Percentiles rank a stretch among this genome's conserved stretches.
Evolutionary conservation across 768 basidiomycete genomes (phyloP).

Genomic region (Trametes meyenii): DNA sequence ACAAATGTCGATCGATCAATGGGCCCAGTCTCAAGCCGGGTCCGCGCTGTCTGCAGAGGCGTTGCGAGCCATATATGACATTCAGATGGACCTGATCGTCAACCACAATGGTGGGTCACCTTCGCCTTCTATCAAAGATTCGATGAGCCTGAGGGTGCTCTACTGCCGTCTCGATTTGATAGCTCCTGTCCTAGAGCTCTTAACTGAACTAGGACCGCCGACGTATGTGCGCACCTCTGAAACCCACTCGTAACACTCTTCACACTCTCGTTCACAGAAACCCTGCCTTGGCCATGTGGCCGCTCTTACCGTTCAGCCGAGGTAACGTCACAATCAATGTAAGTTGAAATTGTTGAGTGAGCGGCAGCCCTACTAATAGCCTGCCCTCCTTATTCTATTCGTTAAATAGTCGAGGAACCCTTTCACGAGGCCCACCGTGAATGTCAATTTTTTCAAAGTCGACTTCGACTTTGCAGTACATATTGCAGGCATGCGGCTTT

Average conservation of each 20-base stretch:
- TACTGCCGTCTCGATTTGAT: background rate
- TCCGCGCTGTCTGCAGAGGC: slow-evolving; percentile 46
- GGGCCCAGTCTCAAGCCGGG: slow-evolving; percentile 47
- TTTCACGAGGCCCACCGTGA: slow-evolving; percentile 48
- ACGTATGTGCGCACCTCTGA: slow-evolving; percentile 34
- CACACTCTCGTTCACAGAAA: slow-evolving; percentile 32
- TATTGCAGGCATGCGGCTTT: slow-evolving; percentile 48
- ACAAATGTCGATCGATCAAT: slow-evolving; percentile 39
- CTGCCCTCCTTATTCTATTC: background rate
- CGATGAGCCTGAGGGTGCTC: background rate
- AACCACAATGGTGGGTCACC: slow-evolving; percentile 42
- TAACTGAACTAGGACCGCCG: slow-evolving; percentile 49
- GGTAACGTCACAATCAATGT: slow-evolving; percentile 52
- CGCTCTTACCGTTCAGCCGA: slow-evolving; percentile 56
- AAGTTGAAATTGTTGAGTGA: background rate
- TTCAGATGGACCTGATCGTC: slow-evolving; percentile 51
- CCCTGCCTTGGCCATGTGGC: slow-evolving; percentile 54
- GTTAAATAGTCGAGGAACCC: slow-evolving; percentile 45
- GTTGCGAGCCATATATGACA: slow-evolving; percentile 41
- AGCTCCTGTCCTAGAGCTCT: slow-evolving; percentile 52
- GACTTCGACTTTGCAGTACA: slow-evolving; percentile 54
- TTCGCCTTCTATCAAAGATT: background rate
- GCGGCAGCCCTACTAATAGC: background rate
- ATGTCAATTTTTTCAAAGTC: slow-evolving; percentile 53
- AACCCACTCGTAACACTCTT: background rate